These are phyloP conservation scores for Talinum fruticosum DNA, from an alignment of 148 eudicot genomes.

Conservation along the genomic window DNA sequence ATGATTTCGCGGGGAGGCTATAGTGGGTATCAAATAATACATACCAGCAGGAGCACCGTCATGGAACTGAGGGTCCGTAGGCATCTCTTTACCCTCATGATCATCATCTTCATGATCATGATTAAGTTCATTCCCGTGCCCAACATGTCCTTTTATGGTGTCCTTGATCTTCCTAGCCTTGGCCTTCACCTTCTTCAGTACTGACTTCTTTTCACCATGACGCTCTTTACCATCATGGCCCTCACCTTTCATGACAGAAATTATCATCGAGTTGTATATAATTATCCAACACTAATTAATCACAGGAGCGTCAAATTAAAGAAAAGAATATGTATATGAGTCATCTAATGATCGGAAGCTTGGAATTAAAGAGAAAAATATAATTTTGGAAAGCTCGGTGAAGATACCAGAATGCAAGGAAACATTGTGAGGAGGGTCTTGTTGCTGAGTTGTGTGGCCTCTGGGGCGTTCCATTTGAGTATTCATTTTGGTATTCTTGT, in stretches of 20 bases:
- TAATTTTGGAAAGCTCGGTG: too few relatives aligned
- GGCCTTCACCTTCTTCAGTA: constrained; percentile 71
- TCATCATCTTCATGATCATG: constrained; percentile 23
- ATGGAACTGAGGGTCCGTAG: constrained; percentile 42
- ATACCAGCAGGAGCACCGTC: constrained; percentile 48
- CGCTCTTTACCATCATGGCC: constrained; percentile 30
- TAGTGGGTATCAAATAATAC: too few relatives aligned
- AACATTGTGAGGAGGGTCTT: constrained; percentile 13
- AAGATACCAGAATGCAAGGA: too few relatives aligned
- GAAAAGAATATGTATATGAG: too few relatives aligned
- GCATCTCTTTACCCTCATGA: constrained; percentile 38
- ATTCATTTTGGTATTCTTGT: too few relatives aligned
- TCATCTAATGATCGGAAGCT: too few relatives aligned
- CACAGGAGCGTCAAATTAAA: too few relatives aligned
- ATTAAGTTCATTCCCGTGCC: constrained; percentile 19
- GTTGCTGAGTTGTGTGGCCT: constrained; percentile 5
- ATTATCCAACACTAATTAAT: too few relatives aligned
- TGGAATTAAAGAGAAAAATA: too few relatives aligned
- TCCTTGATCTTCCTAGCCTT: constrained; percentile 79
- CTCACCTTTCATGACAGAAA: not conserved
- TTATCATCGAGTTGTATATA: too few relatives aligned
- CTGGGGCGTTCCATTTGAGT: constrained; percentile 21
- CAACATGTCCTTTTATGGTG: constrained; percentile 41
- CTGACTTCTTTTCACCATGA: constrained; percentile 53
- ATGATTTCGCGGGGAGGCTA: too few relatives aligned